Base-by-base conservation (phyloP, 441 rosid species). In the Pelargonium cotyledonis region DNA sequence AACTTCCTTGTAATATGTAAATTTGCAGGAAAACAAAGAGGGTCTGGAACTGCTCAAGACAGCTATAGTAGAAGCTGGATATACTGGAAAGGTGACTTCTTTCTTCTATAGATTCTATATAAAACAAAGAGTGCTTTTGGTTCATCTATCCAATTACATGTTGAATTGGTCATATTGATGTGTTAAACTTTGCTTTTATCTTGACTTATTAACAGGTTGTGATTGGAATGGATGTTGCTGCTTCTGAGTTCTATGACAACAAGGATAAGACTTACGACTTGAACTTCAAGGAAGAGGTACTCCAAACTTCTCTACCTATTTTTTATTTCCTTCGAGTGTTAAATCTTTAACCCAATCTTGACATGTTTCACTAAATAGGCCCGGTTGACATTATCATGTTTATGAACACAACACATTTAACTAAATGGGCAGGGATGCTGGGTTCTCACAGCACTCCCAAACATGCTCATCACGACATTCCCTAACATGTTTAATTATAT, bases 161-260 rank as follows among this genome's bases (percentile, higher is more conserved):
- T 31, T 31, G 38, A 31, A 31, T 31, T 47, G 3, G 3, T 47
- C 3, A 5, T n/a, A 47, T 9, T 10, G 15, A 3, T 47, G 11
- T 9, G 14, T 9, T 10, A 47, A 47, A n/a, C 55, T 47, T 9
- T 9, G 15, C 18, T 12, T 10, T 0, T 4, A 15, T 55, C 15
- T 55, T 6, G n/a, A 6, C 61, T 65, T 70, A 31, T 61, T 70
- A 16, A 16, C 78, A 94, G 96, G 96, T 92, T 70, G 97, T 95
- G 72, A 92, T 95, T 63, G 99, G 98, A 68, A 92, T 95, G 99
- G 99, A 95, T 69, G 98, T 92, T 67, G 99, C 99, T 19, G 99
- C 99, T 16, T 95, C 99, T n/a, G 98, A 95, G 70, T 95, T 95
- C 75, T 95, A 88, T 70, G 81, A 81, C 61, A 26, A 80, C 6